Percentiles rank a stretch among this genome's conserved stretches.
These are phyloP conservation scores for Gonium pectorale DNA, from an alignment of 139 green algal genomes.

Conservation along the genomic window DNA sequence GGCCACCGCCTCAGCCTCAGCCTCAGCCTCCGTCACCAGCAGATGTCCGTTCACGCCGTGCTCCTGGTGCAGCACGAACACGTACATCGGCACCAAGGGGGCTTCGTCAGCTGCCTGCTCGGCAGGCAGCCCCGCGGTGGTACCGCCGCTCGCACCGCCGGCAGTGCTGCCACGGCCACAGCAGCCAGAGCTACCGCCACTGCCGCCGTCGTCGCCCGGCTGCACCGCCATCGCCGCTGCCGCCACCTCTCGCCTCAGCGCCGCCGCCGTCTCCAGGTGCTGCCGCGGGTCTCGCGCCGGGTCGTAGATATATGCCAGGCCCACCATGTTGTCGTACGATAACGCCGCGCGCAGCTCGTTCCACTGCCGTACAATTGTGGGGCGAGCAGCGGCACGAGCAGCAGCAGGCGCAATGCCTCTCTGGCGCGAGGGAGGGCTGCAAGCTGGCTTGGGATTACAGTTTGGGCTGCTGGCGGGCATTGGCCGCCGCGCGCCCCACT, in stretches of 20 bases:
- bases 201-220: neutral
- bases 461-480: no score
- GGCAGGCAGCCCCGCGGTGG: no score
- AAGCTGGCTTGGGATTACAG: no score
- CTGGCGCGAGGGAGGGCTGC: no score
- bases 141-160: no score
- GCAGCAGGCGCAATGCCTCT: no score
- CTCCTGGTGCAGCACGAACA: constrained; percentile 26
- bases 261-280: constrained; percentile 26
- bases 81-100: constrained; percentile 35
- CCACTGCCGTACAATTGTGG: neutral
- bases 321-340: constrained; percentile 43
- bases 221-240: neutral
- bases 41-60: constrained; percentile 30
- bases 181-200: no score
- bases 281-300: constrained; percentile 3
- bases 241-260: neutral
- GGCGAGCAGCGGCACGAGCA: neutral
- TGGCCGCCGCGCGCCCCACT: no score
- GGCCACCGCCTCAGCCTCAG: neutral
- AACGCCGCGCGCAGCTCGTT: constrained; percentile 33
- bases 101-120: no score
- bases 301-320: constrained; percentile 40
- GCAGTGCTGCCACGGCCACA: no score
- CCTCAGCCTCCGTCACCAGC: constrained; percentile 1